phyloP scores from a whole-genome alignment of 2,329 filamentous ascomycete genomes.

The Aspergillus costaricaensis region DNA sequence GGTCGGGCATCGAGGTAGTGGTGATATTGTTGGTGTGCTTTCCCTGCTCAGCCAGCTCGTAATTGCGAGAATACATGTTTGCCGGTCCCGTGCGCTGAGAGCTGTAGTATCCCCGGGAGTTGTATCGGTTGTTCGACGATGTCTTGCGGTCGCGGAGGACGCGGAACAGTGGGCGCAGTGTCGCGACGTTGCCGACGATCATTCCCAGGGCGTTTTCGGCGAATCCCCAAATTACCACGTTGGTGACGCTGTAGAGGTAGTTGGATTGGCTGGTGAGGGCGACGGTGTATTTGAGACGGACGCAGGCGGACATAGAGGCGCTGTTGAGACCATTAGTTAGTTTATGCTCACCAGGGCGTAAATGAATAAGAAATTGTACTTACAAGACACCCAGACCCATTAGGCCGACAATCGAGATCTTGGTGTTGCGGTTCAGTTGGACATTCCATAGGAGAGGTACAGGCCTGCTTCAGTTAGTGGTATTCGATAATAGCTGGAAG shows the following conservation, averaged over 20 bases:
- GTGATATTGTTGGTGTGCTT: slow-evolving; percentile 13
- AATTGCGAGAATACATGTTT: slow-evolving; percentile 14
- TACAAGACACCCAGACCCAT: slow-evolving; percentile 50
- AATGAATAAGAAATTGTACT: slow-evolving; percentile 26
- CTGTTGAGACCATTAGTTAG: slow-evolving; percentile 18
- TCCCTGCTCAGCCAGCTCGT: slow-evolving; percentile 21
- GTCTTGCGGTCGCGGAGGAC: slow-evolving; percentile 22
- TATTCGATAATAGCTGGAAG: slow-evolving; percentile 30
- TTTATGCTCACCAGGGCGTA: too few species aligned
- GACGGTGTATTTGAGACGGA: slow-evolving; percentile 47
- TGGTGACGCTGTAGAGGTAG: slow-evolving; percentile 45
- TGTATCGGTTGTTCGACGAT: slow-evolving; percentile 15
- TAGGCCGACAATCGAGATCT: slow-evolving; percentile 49
- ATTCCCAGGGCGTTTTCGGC: slow-evolving; percentile 56
- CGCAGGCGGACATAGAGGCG: slow-evolving; percentile 29
- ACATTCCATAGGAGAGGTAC: slow-evolving; percentile 45
- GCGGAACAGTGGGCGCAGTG: slow-evolving; percentile 49
- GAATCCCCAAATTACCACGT: slow-evolving; percentile 51
- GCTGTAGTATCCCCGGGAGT: slow-evolving; percentile 1
- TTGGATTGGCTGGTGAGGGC: slow-evolving; percentile 43
- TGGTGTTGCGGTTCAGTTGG: slow-evolving; percentile 47
- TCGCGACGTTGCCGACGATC: slow-evolving; percentile 50
- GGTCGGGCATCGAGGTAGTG: slow-evolving; percentile 11
- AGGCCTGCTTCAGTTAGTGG: slow-evolving; percentile 33
- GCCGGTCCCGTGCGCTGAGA: slow-evolving; percentile 3